Conservation (phyloP, 192 early-diverging fungal species). For the Backusella macrospora region DNA sequence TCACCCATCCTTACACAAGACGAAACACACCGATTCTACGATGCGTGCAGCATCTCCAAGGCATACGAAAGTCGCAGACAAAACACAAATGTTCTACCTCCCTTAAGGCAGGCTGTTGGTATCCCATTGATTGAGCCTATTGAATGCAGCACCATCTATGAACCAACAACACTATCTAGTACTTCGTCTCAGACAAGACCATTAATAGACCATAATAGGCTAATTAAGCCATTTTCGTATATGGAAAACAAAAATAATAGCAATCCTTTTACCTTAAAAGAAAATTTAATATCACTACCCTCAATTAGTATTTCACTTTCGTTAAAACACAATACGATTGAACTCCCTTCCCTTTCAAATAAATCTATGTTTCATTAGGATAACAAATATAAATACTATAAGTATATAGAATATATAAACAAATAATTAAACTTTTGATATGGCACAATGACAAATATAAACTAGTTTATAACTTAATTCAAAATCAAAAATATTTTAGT, state of each 20-base stretch:
- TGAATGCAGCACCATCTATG: not conserved
- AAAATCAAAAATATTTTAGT: too few species aligned
- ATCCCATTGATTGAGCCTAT: not conserved
- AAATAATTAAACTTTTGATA: conserved; percentile 4
- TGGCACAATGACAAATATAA: not conserved
- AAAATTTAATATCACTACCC: not conserved
- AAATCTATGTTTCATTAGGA: not conserved
- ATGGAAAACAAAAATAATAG: not conserved
- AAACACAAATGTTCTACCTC: not conserved
- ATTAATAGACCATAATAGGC: not conserved
- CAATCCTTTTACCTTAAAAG: not conserved
- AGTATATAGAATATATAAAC: not conserved
- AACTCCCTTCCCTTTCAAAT: conserved; percentile 10
- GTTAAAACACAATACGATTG: not conserved
- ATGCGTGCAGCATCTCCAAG: not conserved
- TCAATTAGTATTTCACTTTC: not conserved
- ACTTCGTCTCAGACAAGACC: not conserved
- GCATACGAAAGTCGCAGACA: not conserved
- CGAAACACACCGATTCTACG: not conserved
- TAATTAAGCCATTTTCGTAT: conserved; percentile 3
- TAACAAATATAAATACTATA: not conserved
- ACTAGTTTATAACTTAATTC: not conserved
- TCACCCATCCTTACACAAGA: too few species aligned
- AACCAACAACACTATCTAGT: not conserved
- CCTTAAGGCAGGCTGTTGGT: not conserved